Percentiles rank a stretch among this genome's conserved stretches.
Conservation (phyloP, 768 basidiomycete species). For the Serpula lacrymans region DNA sequence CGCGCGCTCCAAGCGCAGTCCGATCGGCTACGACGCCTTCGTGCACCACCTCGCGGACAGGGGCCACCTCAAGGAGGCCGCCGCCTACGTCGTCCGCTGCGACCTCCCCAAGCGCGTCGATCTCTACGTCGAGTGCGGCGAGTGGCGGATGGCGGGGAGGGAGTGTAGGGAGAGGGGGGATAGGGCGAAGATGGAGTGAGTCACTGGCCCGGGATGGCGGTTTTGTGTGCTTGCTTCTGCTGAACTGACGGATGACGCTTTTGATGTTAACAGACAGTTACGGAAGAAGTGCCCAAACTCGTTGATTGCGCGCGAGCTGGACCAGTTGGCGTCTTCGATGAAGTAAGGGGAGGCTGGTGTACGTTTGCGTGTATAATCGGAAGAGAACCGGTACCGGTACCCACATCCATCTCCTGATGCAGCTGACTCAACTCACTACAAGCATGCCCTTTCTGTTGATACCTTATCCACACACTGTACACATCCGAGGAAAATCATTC, state of each 20-base stretch:
- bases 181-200: slow-evolving; percentile 81
- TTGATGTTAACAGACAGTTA: slow-evolving; percentile 51
- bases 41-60: slow-evolving; percentile 74
- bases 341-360: no score
- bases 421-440: no score
- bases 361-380: no score
- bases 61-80: slow-evolving; percentile 74
- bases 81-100: slow-evolving; percentile 75
- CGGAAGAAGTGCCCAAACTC: slow-evolving; percentile 76
- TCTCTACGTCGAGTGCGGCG: slow-evolving; percentile 85
- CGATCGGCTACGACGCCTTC: slow-evolving; percentile 94
- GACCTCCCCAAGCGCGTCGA: slow-evolving; percentile 82
- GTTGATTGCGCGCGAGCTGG: slow-evolving; percentile 74
- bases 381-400: no score
- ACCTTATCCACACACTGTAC: no score
- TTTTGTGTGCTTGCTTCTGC: slow-evolving; percentile 3
- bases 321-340: slow-evolving; percentile 61
- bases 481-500: no score
- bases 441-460: no score
- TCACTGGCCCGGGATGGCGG: no score
- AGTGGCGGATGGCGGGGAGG: slow-evolving; percentile 84
- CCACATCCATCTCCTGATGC: no score
- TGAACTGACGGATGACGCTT: slow-evolving; percentile 5
- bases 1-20: slow-evolving; percentile 82
- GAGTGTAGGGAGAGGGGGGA: slow-evolving; percentile 91